Evolutionary conservation across 192 early-diverging fungal genomes (phyloP).

Genomic region (Gonapodya sp.): DNA sequence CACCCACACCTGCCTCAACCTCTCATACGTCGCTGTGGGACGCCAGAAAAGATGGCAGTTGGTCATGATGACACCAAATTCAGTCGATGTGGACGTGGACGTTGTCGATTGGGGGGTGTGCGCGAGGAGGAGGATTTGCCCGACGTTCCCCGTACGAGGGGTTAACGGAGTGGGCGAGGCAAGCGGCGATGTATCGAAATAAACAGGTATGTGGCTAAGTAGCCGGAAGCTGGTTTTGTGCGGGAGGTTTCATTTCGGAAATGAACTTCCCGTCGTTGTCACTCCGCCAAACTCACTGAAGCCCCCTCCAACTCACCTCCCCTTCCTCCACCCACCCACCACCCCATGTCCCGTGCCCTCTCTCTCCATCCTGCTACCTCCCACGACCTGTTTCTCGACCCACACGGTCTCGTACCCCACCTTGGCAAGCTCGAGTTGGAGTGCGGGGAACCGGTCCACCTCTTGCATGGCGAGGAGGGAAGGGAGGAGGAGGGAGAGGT

Average conservation of each 20-base stretch:
- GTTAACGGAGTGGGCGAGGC: background rate
- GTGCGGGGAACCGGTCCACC: background rate
- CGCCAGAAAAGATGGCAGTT: conserved; percentile 7
- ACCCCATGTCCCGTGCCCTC: background rate
- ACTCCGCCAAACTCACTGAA: too few relatives aligned
- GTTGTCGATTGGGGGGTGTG: background rate
- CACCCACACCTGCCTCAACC: background rate
- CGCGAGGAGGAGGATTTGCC: background rate
- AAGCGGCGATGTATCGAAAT: background rate
- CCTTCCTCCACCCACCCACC: background rate
- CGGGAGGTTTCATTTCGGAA: background rate
- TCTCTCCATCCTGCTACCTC: background rate
- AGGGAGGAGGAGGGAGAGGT: background rate
- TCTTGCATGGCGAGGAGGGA: background rate
- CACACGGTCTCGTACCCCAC: background rate
- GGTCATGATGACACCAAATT: background rate
- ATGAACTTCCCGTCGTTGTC: too few relatives aligned
- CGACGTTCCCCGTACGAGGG: background rate
- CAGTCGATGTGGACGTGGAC: background rate
- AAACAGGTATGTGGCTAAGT: background rate
- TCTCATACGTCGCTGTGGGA: background rate
- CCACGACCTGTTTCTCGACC: background rate
- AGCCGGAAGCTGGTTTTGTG: background rate
- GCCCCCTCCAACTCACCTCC: background rate
- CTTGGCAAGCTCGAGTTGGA: background rate